Conservation (phyloP, 306 rosid genomes). For the Mimosa pudica region DNA sequence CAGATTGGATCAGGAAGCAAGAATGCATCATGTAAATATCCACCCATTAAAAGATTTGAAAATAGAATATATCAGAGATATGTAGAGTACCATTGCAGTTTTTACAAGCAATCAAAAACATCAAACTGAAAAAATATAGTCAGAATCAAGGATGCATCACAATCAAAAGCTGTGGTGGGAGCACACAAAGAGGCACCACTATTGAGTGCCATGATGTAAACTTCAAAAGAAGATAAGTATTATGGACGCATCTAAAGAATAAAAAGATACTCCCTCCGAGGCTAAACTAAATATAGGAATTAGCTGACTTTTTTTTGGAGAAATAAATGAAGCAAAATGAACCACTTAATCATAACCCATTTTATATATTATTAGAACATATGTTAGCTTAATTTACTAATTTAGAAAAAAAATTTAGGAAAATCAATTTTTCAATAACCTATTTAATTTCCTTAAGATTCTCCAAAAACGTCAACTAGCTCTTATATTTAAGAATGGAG, state of each 20-base stretch:
- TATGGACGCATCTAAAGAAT: neutral
- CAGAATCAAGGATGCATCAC: neutral
- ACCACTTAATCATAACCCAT: no score
- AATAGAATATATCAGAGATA: neutral
- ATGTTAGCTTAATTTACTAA: no score
- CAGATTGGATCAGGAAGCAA: no score
- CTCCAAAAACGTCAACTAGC: no score
- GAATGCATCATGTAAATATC: slow-evolving; percentile 4
- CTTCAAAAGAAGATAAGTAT: neutral
- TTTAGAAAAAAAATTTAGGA: no score
- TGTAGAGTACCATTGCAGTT: neutral
- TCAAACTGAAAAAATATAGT: neutral
- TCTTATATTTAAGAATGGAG: no score
- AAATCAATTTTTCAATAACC: no score
- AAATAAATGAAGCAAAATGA: no score
- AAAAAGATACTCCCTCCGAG: neutral
- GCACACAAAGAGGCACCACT: neutral
- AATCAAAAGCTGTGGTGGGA: neutral
- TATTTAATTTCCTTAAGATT: no score
- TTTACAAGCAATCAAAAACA: neutral
- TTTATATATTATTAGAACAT: no score
- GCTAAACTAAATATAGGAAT: no score
- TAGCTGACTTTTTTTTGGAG: no score
- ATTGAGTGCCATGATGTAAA: neutral
- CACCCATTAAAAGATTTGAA: slow-evolving; percentile 7